These are phyloP conservation scores for Ceratorhiza oryzae-sativae DNA, from an alignment of 1,284 basidiomycete genomes.

Conservation along the genomic window DNA sequence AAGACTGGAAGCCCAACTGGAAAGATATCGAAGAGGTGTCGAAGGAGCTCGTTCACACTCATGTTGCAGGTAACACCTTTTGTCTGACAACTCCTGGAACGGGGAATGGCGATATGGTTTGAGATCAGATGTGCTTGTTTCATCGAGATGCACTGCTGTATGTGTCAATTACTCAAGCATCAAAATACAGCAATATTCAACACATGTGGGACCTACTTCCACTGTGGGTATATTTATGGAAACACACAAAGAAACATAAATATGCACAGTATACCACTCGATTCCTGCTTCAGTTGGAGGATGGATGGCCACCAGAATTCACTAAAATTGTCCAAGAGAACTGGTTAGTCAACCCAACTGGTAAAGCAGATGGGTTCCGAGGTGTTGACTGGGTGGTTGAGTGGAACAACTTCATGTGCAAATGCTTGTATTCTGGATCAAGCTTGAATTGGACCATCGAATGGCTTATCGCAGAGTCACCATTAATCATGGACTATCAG, in stretches of 20 bases:
- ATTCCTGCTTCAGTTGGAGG: slow-evolving; percentile 29
- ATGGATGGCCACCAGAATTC: slow-evolving; percentile 16
- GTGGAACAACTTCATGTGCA: slow-evolving; percentile 48
- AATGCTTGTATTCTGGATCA: slow-evolving; percentile 31
- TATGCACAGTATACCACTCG: slow-evolving; percentile 48
- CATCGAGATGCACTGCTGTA: slow-evolving; percentile 51
- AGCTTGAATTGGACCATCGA: background rate
- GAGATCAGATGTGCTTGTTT: slow-evolving; percentile 49
- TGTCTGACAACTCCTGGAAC: background rate
- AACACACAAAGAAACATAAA: slow-evolving; percentile 50
- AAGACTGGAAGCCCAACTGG: slow-evolving; percentile 45
- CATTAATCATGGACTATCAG: background rate
- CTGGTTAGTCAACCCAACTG: slow-evolving; percentile 49
- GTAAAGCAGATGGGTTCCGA: slow-evolving; percentile 46
- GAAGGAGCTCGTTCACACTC: slow-evolving; percentile 40
- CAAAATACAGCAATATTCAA: slow-evolving; percentile 53
- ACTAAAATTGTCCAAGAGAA: slow-evolving; percentile 44
- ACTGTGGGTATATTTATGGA: slow-evolving; percentile 50
- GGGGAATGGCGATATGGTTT: slow-evolving; percentile 46
- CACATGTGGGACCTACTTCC: slow-evolving; percentile 48
- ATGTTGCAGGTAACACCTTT: slow-evolving; percentile 43
- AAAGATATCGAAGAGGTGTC: slow-evolving; percentile 44
- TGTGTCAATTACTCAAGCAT: slow-evolving; percentile 49
- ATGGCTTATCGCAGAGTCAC: background rate
- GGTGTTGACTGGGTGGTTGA: slow-evolving; percentile 50